Conservation (phyloP, 768 basidiomycete genomes). For the Panaeolus cyanescens region DNA sequence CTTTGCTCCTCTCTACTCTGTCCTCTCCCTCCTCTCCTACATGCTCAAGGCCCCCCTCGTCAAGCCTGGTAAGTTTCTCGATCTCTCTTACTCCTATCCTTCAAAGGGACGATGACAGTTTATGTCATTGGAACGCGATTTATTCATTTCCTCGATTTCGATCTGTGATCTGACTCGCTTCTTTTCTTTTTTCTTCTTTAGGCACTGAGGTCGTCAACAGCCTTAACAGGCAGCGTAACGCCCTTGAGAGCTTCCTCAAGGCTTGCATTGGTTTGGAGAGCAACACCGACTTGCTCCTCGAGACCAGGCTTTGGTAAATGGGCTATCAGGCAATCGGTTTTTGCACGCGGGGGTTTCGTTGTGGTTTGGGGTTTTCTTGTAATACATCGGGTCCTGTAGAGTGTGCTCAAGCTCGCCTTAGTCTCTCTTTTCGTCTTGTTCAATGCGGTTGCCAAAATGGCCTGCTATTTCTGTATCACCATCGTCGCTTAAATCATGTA, state of each 20-base stretch:
- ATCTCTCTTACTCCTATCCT: neutral
- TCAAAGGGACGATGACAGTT: constrained; percentile 18
- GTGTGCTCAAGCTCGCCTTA: neutral
- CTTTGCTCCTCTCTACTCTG: constrained; percentile 85
- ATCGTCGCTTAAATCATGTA: neutral
- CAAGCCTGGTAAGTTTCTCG: constrained; percentile 62
- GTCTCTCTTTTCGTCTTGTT: neutral
- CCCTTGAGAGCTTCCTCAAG: constrained; percentile 91
- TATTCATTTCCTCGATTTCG: neutral
- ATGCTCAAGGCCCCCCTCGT: constrained; percentile 99
- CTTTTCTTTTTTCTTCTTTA: constrained; percentile 11
- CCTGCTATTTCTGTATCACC: neutral
- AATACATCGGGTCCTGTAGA: neutral
- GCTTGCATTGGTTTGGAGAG: constrained; percentile 89
- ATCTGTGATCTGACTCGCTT: neutral
- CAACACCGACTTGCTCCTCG: constrained; percentile 80
- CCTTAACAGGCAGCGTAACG: constrained; percentile 92
- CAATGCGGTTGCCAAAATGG: neutral
- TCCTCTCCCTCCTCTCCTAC: constrained; percentile 91
- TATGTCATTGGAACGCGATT: constrained; percentile 23
- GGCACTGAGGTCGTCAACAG: constrained; percentile 95
- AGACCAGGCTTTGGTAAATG: constrained; percentile 85
- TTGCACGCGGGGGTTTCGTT: neutral
- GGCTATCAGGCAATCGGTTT: neutral
- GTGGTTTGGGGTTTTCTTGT: neutral